Evolutionary conservation across 2,329 filamentous ascomycete species (phyloP).

Genomic region (Cladosporium sp.): DNA sequence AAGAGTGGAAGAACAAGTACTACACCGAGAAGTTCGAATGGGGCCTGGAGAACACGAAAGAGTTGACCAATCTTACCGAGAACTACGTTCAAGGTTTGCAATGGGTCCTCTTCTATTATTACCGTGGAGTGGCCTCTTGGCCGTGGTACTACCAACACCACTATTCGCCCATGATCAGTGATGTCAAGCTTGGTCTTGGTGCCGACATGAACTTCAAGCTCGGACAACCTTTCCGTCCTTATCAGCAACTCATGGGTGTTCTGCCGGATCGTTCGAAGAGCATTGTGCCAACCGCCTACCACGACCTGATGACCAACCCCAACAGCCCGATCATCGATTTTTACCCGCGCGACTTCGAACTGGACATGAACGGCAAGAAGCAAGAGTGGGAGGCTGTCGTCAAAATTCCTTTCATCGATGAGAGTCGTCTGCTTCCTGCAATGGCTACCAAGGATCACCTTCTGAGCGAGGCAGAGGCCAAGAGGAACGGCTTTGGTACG

Average conservation of each 20-base stretch:
- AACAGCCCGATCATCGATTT: slow-evolving; percentile 96
- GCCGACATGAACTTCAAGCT: slow-evolving; percentile 90
- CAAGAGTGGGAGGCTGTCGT: slow-evolving; percentile 99
- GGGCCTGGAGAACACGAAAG: slow-evolving; percentile 73
- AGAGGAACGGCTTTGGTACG: slow-evolving; percentile 85
- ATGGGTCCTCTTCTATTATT: slow-evolving; percentile 98
- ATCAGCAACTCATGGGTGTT: slow-evolving; percentile 97
- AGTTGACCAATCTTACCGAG: slow-evolving; percentile 77
- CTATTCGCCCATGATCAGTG: slow-evolving; percentile 95
- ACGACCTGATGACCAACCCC: slow-evolving; percentile 85
- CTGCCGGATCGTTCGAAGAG: slow-evolving; percentile 95
- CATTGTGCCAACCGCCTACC: slow-evolving; percentile 84
- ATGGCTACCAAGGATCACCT: slow-evolving; percentile 81
- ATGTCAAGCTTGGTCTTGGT: slow-evolving; percentile 81
- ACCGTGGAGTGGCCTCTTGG: slow-evolving; percentile 94
- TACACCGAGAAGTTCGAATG: slow-evolving; percentile 90
- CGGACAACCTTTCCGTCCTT: slow-evolving; percentile 91
- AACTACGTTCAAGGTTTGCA: slow-evolving; percentile 97
- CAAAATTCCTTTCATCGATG: slow-evolving; percentile 98
- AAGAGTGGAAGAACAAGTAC: slow-evolving; percentile 90
- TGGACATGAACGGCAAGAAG: slow-evolving; percentile 99
- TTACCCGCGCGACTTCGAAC: slow-evolving; percentile 91
- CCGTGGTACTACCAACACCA: slow-evolving; percentile 98
- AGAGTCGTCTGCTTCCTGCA: slow-evolving; percentile 74
- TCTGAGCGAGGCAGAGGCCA: slow-evolving; percentile 72